Evolutionary conservation across 1,284 basidiomycete species (phyloP).

Genomic region (Tilletia setariae): DNA sequence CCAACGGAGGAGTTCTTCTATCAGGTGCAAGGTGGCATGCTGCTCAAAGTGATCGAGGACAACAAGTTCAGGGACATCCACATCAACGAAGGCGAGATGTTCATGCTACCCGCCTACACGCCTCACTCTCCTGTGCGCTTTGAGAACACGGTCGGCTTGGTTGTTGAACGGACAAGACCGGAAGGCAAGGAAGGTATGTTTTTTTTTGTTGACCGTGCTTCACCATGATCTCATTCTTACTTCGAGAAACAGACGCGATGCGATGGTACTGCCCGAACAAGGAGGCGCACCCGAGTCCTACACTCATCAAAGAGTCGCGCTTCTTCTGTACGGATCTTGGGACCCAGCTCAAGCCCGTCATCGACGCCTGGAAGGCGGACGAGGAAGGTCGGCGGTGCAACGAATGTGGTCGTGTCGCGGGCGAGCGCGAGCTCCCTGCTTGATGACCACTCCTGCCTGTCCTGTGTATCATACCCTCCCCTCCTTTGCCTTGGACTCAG

Average conservation of each 20-base stretch:
- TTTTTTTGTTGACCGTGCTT: neutral
- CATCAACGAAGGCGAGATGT: conserved; percentile 95
- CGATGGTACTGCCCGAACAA: conserved; percentile 86
- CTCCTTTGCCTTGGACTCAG: too few species aligned
- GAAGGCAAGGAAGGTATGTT: conserved; percentile 33
- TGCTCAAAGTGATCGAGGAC: conserved; percentile 77
- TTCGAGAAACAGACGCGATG: conserved; percentile 75
- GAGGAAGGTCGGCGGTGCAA: conserved; percentile 13
- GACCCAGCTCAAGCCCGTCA: conserved; percentile 87
- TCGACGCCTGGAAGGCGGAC: conserved; percentile 56
- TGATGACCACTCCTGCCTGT: too few species aligned
- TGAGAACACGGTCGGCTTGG: conserved; percentile 86
- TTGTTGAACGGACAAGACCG: conserved; percentile 84
- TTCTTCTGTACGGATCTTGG: conserved; percentile 90
- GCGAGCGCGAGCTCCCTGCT: conserved; percentile 29
- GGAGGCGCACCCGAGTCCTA: conserved; percentile 66
- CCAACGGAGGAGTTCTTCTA: conserved; percentile 53
- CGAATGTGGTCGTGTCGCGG: conserved; percentile 29
- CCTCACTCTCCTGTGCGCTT: conserved; percentile 92
- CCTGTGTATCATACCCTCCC: neutral
- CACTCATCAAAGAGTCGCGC: conserved; percentile 76
- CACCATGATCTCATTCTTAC: too few species aligned
- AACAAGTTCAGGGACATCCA: conserved; percentile 79
- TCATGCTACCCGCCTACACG: conserved; percentile 84
- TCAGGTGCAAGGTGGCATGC: conserved; percentile 64